These are phyloP conservation scores for Acanthochlamys bracteata DNA, from an alignment of 106 monocot genomes.

Conservation along the genomic window DNA sequence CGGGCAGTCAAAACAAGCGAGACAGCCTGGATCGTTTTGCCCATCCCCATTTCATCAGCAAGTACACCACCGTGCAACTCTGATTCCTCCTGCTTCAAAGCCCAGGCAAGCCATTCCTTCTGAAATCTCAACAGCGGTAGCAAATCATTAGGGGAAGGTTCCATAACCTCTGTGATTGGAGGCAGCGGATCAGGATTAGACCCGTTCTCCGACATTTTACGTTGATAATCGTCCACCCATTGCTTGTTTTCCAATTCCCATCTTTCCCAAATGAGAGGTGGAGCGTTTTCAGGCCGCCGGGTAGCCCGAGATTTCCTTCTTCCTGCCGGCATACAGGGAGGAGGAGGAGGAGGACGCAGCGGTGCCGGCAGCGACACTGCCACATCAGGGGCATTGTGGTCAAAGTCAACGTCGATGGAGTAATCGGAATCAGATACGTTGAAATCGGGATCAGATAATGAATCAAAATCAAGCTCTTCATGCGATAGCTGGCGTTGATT, in stretches of 20 bases:
- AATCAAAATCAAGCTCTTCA: not conserved
- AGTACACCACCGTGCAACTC: conserved; percentile 52
- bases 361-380: not conserved
- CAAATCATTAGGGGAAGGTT: conserved; percentile 42
- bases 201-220: not conserved
- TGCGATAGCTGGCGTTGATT: not conserved
- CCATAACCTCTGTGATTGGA: conserved; percentile 7
- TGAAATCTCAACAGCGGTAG: conserved; percentile 71
- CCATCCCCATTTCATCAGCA: conserved; percentile 98
- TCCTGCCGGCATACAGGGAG: not conserved
- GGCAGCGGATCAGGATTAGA: not conserved
- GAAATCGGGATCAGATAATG: not conserved
- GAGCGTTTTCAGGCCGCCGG: not conserved
- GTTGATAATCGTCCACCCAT: not conserved
- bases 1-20: conserved; percentile 70
- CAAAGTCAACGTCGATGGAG: not conserved
- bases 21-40: conserved; percentile 91
- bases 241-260: not conserved
- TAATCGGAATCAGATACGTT: not conserved
- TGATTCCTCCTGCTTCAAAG: conserved; percentile 64
- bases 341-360: not conserved
- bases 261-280: not conserved
- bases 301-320: not conserved
- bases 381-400: not conserved
- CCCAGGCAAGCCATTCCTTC: conserved; percentile 91